phyloP scores from a whole-genome alignment of 2,329 filamentous ascomycete species.

The Ophiostoma montium region DNA sequence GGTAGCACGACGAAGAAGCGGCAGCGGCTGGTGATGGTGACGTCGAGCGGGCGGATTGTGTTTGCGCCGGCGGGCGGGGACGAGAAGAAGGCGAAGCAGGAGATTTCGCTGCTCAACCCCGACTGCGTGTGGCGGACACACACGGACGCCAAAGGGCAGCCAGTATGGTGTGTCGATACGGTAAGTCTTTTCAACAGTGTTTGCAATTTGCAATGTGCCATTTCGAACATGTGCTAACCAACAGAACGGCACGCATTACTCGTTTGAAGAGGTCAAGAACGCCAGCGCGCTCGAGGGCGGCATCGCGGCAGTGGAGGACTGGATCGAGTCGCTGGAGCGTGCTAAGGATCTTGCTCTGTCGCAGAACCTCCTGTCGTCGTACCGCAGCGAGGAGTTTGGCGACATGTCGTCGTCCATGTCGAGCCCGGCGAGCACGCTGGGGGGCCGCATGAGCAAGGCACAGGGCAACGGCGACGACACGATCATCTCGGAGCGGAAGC shows the following conservation, averaged over 20 bases:
- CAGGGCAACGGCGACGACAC: conserved; percentile 39
- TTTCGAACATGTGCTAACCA: background rate
- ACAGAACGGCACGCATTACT: conserved; percentile 77
- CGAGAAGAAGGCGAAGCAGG: conserved; percentile 88
- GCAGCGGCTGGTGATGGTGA: conserved; percentile 87
- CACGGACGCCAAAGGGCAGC: conserved; percentile 74
- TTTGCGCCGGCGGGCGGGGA: conserved; percentile 84
- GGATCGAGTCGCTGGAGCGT: conserved; percentile 78
- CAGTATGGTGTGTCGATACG: conserved; percentile 82
- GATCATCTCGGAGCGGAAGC: conserved; percentile 29
- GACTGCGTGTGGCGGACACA: conserved; percentile 70
- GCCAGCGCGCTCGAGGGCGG: conserved; percentile 45
- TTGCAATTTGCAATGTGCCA: too few relatives aligned
- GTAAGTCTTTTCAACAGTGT: conserved; percentile 52
- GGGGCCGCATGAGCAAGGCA: conserved; percentile 41
- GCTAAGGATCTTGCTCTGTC: conserved; percentile 73
- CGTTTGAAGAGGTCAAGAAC: conserved; percentile 84
- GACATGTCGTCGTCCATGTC: conserved; percentile 59
- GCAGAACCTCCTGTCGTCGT: conserved; percentile 52
- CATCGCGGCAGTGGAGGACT: conserved; percentile 67
- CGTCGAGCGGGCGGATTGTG: conserved; percentile 77
- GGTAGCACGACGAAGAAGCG: conserved; percentile 84
- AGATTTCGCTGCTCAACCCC: conserved; percentile 66
- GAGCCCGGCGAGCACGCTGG: conserved; percentile 63
- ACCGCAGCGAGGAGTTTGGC: conserved; percentile 53